These are phyloP conservation scores for Solanum raphanifolium DNA, from an alignment of 257 asterid species.

Conservation along the genomic window DNA sequence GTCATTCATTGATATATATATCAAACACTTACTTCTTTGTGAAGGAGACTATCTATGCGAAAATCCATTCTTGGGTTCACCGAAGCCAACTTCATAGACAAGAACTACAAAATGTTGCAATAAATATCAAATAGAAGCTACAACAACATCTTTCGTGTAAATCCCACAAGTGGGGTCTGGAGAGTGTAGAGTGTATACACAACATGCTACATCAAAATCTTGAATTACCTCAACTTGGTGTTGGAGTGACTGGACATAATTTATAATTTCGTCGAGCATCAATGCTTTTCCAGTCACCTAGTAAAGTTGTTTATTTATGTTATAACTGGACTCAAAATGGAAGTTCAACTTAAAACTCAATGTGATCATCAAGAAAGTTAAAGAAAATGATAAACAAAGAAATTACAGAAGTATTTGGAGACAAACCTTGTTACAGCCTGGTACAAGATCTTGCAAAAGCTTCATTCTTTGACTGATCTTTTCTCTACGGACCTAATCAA, in stretches of 20 bases:
- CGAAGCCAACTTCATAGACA: slow-evolving; percentile 85
- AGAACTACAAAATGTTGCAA: slow-evolving; percentile 32
- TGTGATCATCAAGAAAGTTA: background rate
- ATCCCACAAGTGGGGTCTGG: background rate
- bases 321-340: background rate
- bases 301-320: background rate
- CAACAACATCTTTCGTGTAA: background rate
- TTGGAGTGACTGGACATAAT: slow-evolving; percentile 86
- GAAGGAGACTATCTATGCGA: slow-evolving; percentile 37
- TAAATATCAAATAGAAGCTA: background rate
- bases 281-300: slow-evolving; percentile 96
- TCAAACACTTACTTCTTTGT: slow-evolving; percentile 48
- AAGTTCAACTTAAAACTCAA: background rate
- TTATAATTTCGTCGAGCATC: slow-evolving; percentile 93
- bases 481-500: slow-evolving; percentile 76
- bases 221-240: slow-evolving; percentile 86
- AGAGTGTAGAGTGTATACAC: background rate
- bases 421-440: slow-evolving; percentile 89
- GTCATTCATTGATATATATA: background rate
- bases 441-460: slow-evolving; percentile 94
- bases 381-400: background rate
- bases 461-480: slow-evolving; percentile 95
- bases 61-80: slow-evolving; percentile 69
- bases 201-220: background rate
- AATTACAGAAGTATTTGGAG: background rate